Percentiles rank a stretch among this genome's conserved stretches.
phyloP scores from a whole-genome alignment of 2,329 filamentous ascomycete genomes.

The Aaosphaeria arxii region DNA sequence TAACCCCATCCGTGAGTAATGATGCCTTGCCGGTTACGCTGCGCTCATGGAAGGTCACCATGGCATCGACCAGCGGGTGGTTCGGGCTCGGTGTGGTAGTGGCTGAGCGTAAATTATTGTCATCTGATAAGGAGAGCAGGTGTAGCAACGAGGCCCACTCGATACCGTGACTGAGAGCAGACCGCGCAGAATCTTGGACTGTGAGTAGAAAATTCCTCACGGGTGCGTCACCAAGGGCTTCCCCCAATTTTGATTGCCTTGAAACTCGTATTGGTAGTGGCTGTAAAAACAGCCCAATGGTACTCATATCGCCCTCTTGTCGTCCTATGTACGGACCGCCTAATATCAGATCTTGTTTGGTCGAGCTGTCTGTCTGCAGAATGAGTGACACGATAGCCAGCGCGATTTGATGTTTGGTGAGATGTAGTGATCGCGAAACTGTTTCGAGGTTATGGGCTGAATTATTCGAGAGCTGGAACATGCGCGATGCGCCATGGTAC shows the following conservation, averaged over 20 bases:
- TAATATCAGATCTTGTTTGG: conserved; percentile 17
- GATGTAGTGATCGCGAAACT: neutral
- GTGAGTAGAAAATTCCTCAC: neutral
- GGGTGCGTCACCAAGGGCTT: too few species aligned
- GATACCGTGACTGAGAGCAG: conserved; percentile 13
- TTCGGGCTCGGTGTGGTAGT: too few species aligned
- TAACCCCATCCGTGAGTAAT: too few species aligned
- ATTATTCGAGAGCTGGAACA: conserved; percentile 8
- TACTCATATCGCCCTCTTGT: conserved; percentile 12
- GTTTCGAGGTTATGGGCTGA: conserved; percentile 2
- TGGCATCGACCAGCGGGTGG: conserved; percentile 7
- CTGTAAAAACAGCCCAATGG: conserved; percentile 28
- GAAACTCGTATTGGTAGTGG: conserved; percentile 25
- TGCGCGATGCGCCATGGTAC: conserved; percentile 19
- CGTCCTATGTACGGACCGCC: conserved; percentile 28
- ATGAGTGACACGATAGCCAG: conserved; percentile 16
- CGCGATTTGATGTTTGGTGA: conserved; percentile 17
- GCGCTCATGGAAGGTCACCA: conserved; percentile 25
- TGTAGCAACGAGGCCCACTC: conserved; percentile 28
- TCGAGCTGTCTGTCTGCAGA: conserved; percentile 5
- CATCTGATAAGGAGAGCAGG: conserved; percentile 18
- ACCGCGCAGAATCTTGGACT: conserved; percentile 2
- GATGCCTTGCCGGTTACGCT: conserved; percentile 4
- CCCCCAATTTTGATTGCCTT: too few species aligned
- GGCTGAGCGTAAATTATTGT: conserved; percentile 1